These are phyloP conservation scores for Colletotrichum spinosum DNA, from an alignment of 2,329 filamentous ascomycete species.

Conservation along the genomic window DNA sequence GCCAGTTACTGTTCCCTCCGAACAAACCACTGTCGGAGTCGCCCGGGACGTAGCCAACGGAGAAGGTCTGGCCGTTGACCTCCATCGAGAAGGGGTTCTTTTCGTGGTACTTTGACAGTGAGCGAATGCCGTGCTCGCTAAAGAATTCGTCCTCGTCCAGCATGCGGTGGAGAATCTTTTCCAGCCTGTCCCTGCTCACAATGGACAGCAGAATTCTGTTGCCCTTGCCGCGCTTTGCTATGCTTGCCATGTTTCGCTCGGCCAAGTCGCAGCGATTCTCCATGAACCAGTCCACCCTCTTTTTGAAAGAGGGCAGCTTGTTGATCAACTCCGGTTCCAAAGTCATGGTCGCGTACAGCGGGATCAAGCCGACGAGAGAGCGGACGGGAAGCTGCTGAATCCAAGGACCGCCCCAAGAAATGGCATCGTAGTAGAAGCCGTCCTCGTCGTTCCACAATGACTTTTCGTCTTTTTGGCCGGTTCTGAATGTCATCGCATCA, in stretches of 20 bases:
- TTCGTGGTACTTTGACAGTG: slow-evolving; percentile 91
- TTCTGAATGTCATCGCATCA: slow-evolving; percentile 92
- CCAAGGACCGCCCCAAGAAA: slow-evolving; percentile 94
- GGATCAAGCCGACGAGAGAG: slow-evolving; percentile 93
- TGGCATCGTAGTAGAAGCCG: slow-evolving; percentile 98
- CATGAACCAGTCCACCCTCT: slow-evolving; percentile 93
- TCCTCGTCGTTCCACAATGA: slow-evolving; percentile 97
- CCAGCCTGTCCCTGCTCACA: slow-evolving; percentile 91
- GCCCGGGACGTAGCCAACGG: slow-evolving; percentile 91
- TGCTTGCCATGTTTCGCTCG: slow-evolving; percentile 94
- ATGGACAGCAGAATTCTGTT: slow-evolving; percentile 88
- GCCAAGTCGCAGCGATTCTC: slow-evolving; percentile 87
- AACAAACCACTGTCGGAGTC: slow-evolving; percentile 96
- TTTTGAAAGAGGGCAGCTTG: slow-evolving; percentile 92
- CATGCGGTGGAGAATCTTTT: slow-evolving; percentile 91
- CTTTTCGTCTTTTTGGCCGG: slow-evolving; percentile 76
- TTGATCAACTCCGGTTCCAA: slow-evolving; percentile 94
- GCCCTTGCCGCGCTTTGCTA: slow-evolving; percentile 89
- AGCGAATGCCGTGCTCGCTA: slow-evolving; percentile 89
- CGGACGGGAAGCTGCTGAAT: slow-evolving; percentile 92
- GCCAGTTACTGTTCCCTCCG: slow-evolving; percentile 98
- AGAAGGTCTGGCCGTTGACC: slow-evolving; percentile 90
- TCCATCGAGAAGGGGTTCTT: slow-evolving; percentile 94
- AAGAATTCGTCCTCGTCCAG: slow-evolving; percentile 94
- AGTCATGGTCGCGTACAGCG: slow-evolving; percentile 90